These are phyloP conservation scores for Massariosphaeria phaeospora DNA, from an alignment of 495 filamentous ascomycete genomes.

Conservation along the genomic window DNA sequence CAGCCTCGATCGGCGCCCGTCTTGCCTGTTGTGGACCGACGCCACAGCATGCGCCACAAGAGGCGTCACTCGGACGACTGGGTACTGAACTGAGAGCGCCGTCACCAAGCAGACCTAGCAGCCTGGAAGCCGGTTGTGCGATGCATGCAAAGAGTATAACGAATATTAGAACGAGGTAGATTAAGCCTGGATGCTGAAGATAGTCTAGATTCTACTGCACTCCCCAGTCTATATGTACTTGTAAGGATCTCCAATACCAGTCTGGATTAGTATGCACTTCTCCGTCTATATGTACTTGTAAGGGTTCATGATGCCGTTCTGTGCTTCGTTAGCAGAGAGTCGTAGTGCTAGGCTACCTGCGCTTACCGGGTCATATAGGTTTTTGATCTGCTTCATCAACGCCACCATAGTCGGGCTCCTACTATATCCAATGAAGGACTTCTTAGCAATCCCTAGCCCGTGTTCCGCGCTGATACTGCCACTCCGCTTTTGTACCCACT, in stretches of 20 bases:
- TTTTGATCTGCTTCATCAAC: conserved; percentile 92
- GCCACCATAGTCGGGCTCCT: conserved; percentile 76
- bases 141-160: too few relatives aligned
- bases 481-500: conserved; percentile 82
- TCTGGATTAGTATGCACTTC: too few relatives aligned
- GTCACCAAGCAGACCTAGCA: too few relatives aligned
- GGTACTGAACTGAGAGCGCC: too few relatives aligned
- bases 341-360: too few relatives aligned
- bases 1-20: conserved; percentile 5
- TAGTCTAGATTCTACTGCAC: too few relatives aligned
- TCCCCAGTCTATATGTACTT: too few relatives aligned
- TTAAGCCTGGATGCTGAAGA: too few relatives aligned
- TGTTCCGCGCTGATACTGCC: conserved; percentile 97
- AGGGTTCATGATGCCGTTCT: conserved; percentile 86
- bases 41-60: not conserved
- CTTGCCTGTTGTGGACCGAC: not conserved
- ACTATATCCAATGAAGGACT: conserved; percentile 88
- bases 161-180: too few relatives aligned
- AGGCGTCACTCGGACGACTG: not conserved
- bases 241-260: too few relatives aligned
- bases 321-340: conserved; percentile 14
- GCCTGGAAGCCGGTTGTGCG: too few relatives aligned
- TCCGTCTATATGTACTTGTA: conserved; percentile 62
- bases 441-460: conserved; percentile 90
- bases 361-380: conserved; percentile 84